phyloP scores from a whole-genome alignment of 2,329 filamentous ascomycete species.

The Apiospora hydei region DNA sequence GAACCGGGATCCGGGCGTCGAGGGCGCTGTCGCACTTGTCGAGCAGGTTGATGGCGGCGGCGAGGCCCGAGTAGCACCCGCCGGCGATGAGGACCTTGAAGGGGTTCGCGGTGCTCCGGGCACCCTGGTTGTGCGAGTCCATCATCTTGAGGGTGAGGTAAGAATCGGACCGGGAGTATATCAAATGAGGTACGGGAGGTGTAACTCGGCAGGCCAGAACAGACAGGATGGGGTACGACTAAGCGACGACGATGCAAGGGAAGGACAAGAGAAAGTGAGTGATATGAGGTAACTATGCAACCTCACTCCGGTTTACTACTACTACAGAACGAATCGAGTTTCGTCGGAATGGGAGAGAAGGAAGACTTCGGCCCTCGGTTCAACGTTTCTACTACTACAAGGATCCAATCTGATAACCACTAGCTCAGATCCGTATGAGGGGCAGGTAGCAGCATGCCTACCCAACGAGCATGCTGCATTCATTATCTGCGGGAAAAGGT shows the following conservation, averaged over 20 bases:
- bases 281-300: conserved; percentile 10
- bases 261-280: background rate
- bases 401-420: background rate
- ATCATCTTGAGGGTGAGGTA: background rate
- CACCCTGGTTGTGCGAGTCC: conserved; percentile 18
- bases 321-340: background rate
- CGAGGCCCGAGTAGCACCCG: conserved; percentile 76
- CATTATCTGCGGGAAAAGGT: background rate
- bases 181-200: background rate
- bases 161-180: background rate
- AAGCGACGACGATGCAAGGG: background rate
- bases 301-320: background rate
- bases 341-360: background rate
- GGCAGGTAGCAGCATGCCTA: background rate
- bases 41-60: conserved; percentile 70
- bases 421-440: background rate
- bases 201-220: background rate
- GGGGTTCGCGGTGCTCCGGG: conserved; percentile 37
- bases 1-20: conserved; percentile 60
- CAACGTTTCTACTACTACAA: background rate
- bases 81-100: conserved; percentile 72
- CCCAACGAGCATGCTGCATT: background rate
- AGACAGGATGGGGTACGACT: background rate
- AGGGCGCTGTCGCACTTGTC: conserved; percentile 64
- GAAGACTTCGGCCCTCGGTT: background rate